These are phyloP conservation scores for Tilletia horrida DNA, from an alignment of 1,284 basidiomycete species.

Conservation along the genomic window DNA sequence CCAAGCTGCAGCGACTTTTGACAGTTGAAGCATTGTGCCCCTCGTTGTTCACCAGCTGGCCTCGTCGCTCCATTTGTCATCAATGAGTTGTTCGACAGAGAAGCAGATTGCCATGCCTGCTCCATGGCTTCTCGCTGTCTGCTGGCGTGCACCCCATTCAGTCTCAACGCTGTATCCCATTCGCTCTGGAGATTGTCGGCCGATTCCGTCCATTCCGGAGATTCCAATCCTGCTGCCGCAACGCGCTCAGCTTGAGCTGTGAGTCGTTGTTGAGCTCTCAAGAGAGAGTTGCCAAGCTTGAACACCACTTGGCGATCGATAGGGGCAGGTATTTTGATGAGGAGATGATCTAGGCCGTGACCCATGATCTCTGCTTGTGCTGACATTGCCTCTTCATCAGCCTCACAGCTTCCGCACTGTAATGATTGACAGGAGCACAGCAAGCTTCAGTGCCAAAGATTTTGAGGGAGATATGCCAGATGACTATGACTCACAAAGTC, in stretches of 20 bases:
- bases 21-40: conserved; percentile 10
- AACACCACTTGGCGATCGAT: neutral
- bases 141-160: neutral
- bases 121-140: neutral
- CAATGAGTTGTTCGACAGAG: neutral
- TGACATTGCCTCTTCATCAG: neutral
- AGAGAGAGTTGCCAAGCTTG: neutral
- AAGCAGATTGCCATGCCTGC: conserved; percentile 8
- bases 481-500: conserved; percentile 18
- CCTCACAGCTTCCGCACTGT: conserved; percentile 2
- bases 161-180: neutral
- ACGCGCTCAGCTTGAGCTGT: conserved; percentile 5
- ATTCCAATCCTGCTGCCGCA: neutral
- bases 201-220: neutral
- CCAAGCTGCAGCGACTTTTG: conserved; percentile 7
- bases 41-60: neutral
- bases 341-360: conserved; percentile 7
- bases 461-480: too few species aligned
- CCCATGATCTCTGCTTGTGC: neutral
- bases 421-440: neutral
- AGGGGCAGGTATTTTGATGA: conserved; percentile 16
- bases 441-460: too few species aligned
- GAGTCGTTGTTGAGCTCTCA: conserved; percentile 12
- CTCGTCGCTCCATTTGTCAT: too few species aligned
- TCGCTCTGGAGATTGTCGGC: conserved; percentile 4